Percentiles rank a stretch among this genome's conserved stretches.
phyloP scores from a whole-genome alignment of 768 basidiomycete species.

The Tulasnella sp. region DNA sequence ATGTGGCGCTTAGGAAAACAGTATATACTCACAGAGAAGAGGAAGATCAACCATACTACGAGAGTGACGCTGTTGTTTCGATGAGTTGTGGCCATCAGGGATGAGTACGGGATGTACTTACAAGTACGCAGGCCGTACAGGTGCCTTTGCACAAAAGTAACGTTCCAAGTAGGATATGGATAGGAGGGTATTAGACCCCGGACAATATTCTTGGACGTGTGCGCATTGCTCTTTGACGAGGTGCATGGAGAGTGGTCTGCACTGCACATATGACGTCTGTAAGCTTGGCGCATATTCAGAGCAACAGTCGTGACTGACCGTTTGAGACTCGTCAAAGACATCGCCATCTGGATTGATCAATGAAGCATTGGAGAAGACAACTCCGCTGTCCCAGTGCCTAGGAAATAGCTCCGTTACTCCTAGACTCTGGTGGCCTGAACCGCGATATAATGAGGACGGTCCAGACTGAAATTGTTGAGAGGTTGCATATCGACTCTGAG shows the following conservation, averaged over 20 bases:
- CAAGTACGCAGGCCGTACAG: constrained; percentile 52
- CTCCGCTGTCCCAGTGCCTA: neutral
- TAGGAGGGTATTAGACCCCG: constrained; percentile 50
- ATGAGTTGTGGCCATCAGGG: neutral
- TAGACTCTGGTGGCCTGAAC: neutral
- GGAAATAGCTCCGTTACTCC: neutral
- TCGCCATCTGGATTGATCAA: neutral
- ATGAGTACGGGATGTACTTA: constrained; percentile 3
- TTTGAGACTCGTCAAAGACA: neutral
- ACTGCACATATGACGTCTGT: constrained; percentile 38
- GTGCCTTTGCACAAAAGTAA: constrained; percentile 57
- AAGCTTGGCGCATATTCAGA: neutral
- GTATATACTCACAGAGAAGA: constrained; percentile 50
- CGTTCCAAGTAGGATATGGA: constrained; percentile 54
- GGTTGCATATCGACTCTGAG: constrained; percentile 31
- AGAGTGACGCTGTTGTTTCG: constrained; percentile 33
- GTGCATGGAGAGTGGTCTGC: constrained; percentile 50
- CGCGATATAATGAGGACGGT: neutral
- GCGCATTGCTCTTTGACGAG: constrained; percentile 44
- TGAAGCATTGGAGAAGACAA: neutral
- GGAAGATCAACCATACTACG: constrained; percentile 72
- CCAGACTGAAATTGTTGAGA: neutral
- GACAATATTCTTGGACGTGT: constrained; percentile 51
- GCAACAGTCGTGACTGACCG: neutral
- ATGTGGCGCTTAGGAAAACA: neutral